Evolutionary conservation across 306 rosid genomes (phyloP), one percentile per base, ranked within the genome.

Genomic region (Cicer chorassanicum): DNA sequence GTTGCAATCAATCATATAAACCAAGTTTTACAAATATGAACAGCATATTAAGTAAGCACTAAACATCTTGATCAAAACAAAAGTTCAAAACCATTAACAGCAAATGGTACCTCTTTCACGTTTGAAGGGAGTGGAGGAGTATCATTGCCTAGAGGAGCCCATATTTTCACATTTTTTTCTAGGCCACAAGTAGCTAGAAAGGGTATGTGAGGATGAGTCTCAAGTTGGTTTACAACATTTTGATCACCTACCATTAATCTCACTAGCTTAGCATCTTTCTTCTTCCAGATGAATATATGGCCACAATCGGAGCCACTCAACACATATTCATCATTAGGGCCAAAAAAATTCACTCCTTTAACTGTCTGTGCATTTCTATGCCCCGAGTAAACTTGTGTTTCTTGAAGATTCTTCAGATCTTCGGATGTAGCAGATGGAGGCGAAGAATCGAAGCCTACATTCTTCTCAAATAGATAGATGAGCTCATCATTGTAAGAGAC

Each of bases 241-340:
- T 46, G 76, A 80, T 85, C 92, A 40, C 92, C 89, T 3, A 62
- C 61, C 87, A 87, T 82, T 81, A 85, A 55, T 68, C 84, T 82
- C 74, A 82, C 82, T 44, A 85, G 65, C 75, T 83, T 72, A 68
- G 83, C 86, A 46, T 66, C 84, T 73, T 85, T 87, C 81, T 85
- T 87, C 60, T 67, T 82, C 91, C 91, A 87, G 70, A 87, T 81
- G 82, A 83, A 87, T 75, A 85, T 87, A 83, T 85, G 86, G 56
- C 91, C 86, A 55, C 89, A 85, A 77, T 83, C 87, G n/a, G 89
- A 85, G 11, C 91, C 91, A 70, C 87, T 85, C 83, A 85, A 45
- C 44, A 85, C 87, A 78, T 87, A 87, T 7, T 87, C 87, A 79
- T 85, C 91, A 48, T 70, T 73, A 0, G 91, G 84, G 54, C 91